These are phyloP conservation scores for Malus hybrid DNA, from an alignment of 331 rosid genomes.

Conservation along the genomic window DNA sequence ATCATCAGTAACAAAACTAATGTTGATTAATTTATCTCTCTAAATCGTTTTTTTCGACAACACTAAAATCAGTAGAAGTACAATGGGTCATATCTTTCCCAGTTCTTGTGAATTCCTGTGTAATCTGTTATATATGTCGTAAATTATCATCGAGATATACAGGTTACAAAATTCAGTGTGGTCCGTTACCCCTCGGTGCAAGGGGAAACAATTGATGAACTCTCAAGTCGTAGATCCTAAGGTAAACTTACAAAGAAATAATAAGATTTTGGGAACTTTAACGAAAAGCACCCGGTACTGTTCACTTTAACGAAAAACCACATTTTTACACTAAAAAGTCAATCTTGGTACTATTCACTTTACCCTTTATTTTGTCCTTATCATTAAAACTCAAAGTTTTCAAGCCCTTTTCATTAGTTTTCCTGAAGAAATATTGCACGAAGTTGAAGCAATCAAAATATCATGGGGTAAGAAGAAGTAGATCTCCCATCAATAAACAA, in stretches of 20 bases:
- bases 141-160: constrained; percentile 1
- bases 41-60: not conserved
- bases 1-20: not conserved
- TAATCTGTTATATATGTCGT: not conserved
- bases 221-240: not conserved
- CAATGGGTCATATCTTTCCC: not conserved
- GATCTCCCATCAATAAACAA: not conserved
- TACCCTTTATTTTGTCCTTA: too few relatives aligned
- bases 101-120: not conserved
- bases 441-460: not conserved
- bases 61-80: not conserved
- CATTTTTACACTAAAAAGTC: too few relatives aligned
- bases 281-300: too few relatives aligned
- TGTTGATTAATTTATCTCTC: not conserved
- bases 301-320: too few relatives aligned
- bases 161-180: constrained; percentile 37
- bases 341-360: too few relatives aligned
- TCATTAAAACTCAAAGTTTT: too few relatives aligned
- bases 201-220: not conserved
- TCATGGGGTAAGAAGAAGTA: not conserved
- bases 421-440: not conserved
- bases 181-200: not conserved
- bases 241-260: not conserved
- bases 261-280: not conserved
- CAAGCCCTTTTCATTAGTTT: too few relatives aligned